Evolutionary conservation across 768 basidiomycete species (phyloP).

Genomic region (Favolaschia claudopus): DNA sequence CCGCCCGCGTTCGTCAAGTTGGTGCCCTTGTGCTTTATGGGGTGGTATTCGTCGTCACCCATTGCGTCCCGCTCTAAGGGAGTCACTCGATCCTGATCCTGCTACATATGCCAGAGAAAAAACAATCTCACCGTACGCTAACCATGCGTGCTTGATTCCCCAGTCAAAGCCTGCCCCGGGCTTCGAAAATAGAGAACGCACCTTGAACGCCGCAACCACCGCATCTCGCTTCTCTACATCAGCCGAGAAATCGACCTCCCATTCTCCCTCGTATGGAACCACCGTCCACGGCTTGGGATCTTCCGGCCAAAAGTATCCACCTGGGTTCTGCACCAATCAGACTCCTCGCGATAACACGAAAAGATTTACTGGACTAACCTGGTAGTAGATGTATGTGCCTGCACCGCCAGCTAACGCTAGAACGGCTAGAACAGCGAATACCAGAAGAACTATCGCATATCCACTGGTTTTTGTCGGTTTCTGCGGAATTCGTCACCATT

Average conservation of each 20-base stretch:
- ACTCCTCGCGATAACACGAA: not conserved
- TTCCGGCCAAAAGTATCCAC: constrained; percentile 12
- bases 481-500: not conserved
- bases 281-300: constrained; percentile 3
- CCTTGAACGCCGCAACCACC: constrained; percentile 80
- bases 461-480: not conserved
- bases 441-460: not conserved
- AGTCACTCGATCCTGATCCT: constrained; percentile 24
- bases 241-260: constrained; percentile 42
- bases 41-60: constrained; percentile 93
- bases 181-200: constrained; percentile 39
- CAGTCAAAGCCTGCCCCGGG: constrained; percentile 13
- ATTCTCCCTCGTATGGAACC: constrained; percentile 8
- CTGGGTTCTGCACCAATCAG: constrained; percentile 9
- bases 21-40: constrained; percentile 72
- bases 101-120: not conserved
- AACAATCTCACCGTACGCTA: constrained; percentile 70
- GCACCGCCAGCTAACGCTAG: constrained; percentile 1
- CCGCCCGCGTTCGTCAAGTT: constrained; percentile 83
- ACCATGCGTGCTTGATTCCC: constrained; percentile 75
- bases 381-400: constrained; percentile 12
- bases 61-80: constrained; percentile 93
- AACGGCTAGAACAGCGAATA: not conserved
- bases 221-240: constrained; percentile 73
- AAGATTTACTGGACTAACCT: not conserved